Evolutionary conservation across 495 filamentous ascomycete species (phyloP).

Genomic region (Aspergillus baeticus): DNA sequence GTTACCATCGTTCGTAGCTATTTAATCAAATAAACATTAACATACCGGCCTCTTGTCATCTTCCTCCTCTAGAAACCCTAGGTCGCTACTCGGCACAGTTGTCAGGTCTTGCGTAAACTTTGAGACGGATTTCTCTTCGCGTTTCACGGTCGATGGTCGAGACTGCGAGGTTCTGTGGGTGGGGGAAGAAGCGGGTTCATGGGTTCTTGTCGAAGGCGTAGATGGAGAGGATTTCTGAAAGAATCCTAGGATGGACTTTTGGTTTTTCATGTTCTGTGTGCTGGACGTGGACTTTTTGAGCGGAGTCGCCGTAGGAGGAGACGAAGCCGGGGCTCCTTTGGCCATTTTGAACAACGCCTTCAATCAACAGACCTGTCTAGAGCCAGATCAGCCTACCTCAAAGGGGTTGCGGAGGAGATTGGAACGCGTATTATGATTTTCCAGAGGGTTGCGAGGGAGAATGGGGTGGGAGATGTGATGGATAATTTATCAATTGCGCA

Average conservation of each 20-base stretch:
- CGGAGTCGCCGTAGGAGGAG: constrained; percentile 39
- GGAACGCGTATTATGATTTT: too few species aligned
- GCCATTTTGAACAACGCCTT: constrained; percentile 30
- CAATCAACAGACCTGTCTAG: background rate
- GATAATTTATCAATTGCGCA: constrained; percentile 7
- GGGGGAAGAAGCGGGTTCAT: constrained; percentile 41
- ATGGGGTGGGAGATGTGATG: constrained; percentile 18
- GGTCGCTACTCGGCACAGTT: constrained; percentile 81
- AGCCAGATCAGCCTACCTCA: constrained; percentile 2
- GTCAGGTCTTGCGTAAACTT: constrained; percentile 54
- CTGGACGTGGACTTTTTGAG: constrained; percentile 48
- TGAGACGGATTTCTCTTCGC: constrained; percentile 33
- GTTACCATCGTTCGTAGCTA: constrained; percentile 4
- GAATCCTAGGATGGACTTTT: constrained; percentile 82
- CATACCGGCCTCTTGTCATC: constrained; percentile 27
- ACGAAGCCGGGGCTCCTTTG: constrained; percentile 36
- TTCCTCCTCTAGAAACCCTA: constrained; percentile 37
- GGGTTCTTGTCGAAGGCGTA: constrained; percentile 34
- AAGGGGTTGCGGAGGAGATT: background rate
- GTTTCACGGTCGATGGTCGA: constrained; percentile 24
- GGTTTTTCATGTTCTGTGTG: constrained; percentile 61
- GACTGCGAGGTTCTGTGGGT: constrained; percentile 40
- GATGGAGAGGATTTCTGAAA: constrained; percentile 67
- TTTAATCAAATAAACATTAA: background rate
- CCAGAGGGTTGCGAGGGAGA: constrained; percentile 2